Evolutionary conservation across 805 yeast species (phyloP), one percentile per base, ranked within the genome.

Genomic region (Suhomyces vadensis): DNA sequence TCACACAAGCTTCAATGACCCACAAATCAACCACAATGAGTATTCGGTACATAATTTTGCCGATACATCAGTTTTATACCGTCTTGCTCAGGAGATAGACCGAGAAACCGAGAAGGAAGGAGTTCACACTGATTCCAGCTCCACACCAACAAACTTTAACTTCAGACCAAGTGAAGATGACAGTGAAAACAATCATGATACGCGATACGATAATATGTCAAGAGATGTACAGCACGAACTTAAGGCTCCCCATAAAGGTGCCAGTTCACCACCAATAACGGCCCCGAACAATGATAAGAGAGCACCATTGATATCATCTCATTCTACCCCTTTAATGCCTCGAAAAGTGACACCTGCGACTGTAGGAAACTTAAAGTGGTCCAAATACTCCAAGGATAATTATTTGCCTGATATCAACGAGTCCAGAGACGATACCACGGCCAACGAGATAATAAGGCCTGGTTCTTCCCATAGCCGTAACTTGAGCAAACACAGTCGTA

Each of bases 321-420:
- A 61, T 39, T 60, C 64, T 2, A 61, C 65, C 0, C 65, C 65
- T 1, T 43, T 57, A 24, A 39, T 35, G 13, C 26, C 23, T 19
- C 35, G 35, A 17, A 35, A 31, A 22, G 17, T 14, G 14, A 16
- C 11, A 14, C 27, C 19, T 8, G 17, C 19, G 17, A 23, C 10
- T 23, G 5, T 27, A 11, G 19, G 31, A 8, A 31, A 6, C 21
- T 24, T 35, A 24, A 44, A 39, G n/a, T 44, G 48, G 51, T 19
- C 35, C 20, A 37, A 37, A 16, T 27, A 19, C 13, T 21, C 45
- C 17, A 33, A 42, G 11, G 39, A 41, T 9, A 31, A 35, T 19
- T 19, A 36, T 21, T 27, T 44, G 26, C 39, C 41, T 7, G 41
- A 44, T 14, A 44, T 33, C 23, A 48, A 50, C 24, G 51, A 45